Conservation (phyloP, 2,329 filamentous ascomycete species). For the Didymosphaeria variabile region DNA sequence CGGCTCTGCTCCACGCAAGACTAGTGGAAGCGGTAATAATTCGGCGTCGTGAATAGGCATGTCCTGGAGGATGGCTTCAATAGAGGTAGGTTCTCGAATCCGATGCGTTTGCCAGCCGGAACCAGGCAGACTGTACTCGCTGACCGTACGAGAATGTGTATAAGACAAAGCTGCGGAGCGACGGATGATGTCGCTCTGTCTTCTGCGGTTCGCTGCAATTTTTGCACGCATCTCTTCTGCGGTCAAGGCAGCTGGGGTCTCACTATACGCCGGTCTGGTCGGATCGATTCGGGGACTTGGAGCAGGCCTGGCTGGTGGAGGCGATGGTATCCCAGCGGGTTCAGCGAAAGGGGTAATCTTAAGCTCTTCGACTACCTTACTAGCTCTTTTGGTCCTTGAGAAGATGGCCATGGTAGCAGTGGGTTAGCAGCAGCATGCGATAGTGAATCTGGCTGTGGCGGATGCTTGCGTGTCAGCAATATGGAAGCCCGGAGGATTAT, state of each 20-base stretch:
- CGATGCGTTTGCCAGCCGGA: conserved; percentile 19
- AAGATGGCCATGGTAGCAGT: conserved; percentile 42
- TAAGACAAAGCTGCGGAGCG: conserved; percentile 16
- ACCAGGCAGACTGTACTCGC: conserved; percentile 18
- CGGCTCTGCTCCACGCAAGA: not conserved
- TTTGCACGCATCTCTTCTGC: conserved; percentile 27
- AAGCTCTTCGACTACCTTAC: conserved; percentile 38
- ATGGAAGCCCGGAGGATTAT: conserved; percentile 7
- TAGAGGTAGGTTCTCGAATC: conserved; percentile 30
- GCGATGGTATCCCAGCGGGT: not conserved
- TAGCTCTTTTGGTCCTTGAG: conserved; percentile 42
- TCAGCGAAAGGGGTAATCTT: conserved; percentile 28
- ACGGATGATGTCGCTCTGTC: conserved; percentile 19
- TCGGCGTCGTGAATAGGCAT: conserved; percentile 8
- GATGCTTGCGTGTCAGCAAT: conserved; percentile 11
- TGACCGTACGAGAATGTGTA: conserved; percentile 17
- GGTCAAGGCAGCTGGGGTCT: conserved; percentile 23
- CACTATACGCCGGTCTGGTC: conserved; percentile 34
- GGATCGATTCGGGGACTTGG: conserved; percentile 24
- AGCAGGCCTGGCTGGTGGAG: not conserved
- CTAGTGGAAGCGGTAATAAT: conserved; percentile 17
- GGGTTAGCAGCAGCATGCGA: not conserved
- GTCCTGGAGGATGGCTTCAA: conserved; percentile 37
- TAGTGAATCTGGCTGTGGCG: not conserved
- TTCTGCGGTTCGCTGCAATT: conserved; percentile 30